phyloP scores from a whole-genome alignment of 2,329 filamentous ascomycete species.

The Emergomyces pasteurianus region DNA sequence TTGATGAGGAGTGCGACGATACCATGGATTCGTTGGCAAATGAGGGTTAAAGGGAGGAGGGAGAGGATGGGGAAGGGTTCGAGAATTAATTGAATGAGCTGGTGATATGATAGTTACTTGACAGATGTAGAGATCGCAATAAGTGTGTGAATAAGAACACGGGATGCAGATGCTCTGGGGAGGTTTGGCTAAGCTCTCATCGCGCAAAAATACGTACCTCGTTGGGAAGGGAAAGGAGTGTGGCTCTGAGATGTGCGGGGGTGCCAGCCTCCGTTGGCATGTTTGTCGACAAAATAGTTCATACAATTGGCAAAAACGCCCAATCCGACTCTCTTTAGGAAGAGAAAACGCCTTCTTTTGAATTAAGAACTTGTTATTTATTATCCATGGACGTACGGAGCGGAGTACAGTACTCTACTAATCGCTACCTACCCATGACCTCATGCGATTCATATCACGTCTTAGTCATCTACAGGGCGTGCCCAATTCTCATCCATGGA shows the following conservation, averaged over 20 bases:
- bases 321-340: too few relatives aligned
- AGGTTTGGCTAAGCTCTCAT: background rate
- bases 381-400: too few relatives aligned
- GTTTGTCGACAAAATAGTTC: background rate
- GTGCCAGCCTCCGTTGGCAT: background rate
- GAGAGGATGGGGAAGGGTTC: slow-evolving; percentile 26
- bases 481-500: too few relatives aligned
- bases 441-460: too few relatives aligned
- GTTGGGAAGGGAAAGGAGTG: background rate
- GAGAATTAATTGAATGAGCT: slow-evolving; percentile 1
- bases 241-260: background rate
- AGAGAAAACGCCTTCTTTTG: too few relatives aligned
- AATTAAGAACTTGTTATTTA: too few relatives aligned
- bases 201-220: background rate
- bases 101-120: background rate
- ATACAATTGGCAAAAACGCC: too few relatives aligned
- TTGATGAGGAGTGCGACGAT: slow-evolving; percentile 53
- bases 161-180: background rate
- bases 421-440: too few relatives aligned
- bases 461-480: too few relatives aligned
- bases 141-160: background rate
- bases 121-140: background rate
- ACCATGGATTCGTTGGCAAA: slow-evolving; percentile 53
- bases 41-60: slow-evolving; percentile 46
- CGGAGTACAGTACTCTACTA: too few relatives aligned